Percentiles rank a stretch among this genome's conserved stretches.
Conservation (phyloP, 1,139 yeast species). For the Saccharomyces hybrid region DNA sequence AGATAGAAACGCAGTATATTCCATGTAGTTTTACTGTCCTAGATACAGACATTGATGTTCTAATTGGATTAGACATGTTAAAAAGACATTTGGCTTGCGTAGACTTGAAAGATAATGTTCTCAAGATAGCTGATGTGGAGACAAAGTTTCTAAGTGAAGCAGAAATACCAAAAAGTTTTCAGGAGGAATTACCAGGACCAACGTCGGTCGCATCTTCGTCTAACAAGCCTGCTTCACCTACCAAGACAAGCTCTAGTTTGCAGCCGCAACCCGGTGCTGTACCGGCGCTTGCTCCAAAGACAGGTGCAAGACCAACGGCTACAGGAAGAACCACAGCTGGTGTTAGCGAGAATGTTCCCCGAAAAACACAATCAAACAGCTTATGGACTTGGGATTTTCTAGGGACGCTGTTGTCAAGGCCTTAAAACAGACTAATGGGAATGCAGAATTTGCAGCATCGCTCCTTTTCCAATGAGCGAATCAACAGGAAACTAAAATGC, state of each 20-base stretch:
- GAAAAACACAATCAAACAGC: slow-evolving; percentile 45
- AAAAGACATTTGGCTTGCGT: slow-evolving; percentile 79
- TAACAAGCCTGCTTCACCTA: not conserved
- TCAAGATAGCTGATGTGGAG: slow-evolving; percentile 64
- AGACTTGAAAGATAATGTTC: slow-evolving; percentile 60
- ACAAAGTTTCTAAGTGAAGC: slow-evolving; percentile 66
- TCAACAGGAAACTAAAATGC: not conserved
- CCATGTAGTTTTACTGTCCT: slow-evolving; percentile 81
- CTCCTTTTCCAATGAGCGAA: slow-evolving; percentile 40
- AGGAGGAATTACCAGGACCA: slow-evolving; percentile 6
- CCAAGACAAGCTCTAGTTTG: not conserved
- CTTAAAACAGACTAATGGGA: slow-evolving; percentile 58
- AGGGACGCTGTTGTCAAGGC: slow-evolving; percentile 59
- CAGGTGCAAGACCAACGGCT: slow-evolving; percentile 17
- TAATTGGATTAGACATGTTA: slow-evolving; percentile 56
- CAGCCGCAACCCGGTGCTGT: slow-evolving; percentile 3
- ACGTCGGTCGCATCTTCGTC: slow-evolving; percentile 1
- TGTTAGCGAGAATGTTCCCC: slow-evolving; percentile 28
- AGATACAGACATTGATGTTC: slow-evolving; percentile 64
- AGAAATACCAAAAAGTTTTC: slow-evolving; percentile 49
- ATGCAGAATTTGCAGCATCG: slow-evolving; percentile 81
- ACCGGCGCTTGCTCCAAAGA: slow-evolving; percentile 18
- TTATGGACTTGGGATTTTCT: slow-evolving; percentile 66
- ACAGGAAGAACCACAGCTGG: slow-evolving; percentile 13
- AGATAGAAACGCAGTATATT: slow-evolving; percentile 56